Base-by-base conservation (phyloP, 495 filamentous ascomycete genomes). In the Aspergillus conjunctus region DNA sequence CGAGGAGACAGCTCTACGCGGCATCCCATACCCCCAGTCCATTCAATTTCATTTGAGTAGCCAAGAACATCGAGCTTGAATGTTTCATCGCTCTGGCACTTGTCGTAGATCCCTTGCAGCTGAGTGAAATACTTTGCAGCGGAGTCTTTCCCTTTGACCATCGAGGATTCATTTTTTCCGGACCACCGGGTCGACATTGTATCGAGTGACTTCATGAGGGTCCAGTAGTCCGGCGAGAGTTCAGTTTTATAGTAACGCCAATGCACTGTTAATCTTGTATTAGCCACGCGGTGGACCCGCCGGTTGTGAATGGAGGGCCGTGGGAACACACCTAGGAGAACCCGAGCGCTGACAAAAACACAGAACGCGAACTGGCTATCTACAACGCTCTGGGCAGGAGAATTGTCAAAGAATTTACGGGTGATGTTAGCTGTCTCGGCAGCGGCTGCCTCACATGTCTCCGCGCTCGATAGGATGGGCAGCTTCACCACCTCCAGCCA, bases 291-390 rank as follows among this genome's bases (percentile, higher is more conserved):
- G 37, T 9, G n/a, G n/a, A n/a, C n/a, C n/a, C n/a, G n/a, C n/a
- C n/a, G n/a, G n/a, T n/a, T n/a, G n/a, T n/a, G n/a, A n/a, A n/a
- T n/a, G n/a, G 12, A 12, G 33, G 33, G 33, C 12, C 6, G 17
- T 2, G 43, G n/a, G 17, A n/a, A 18, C 43, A 15, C 11, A 46
- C 43, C 43, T 17, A 46, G 17, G 18, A 46, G 43, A 46, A 46
- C 43, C 14, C 43, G 43, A 1, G 43, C 43, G 43, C 43, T 46
- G 43, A 46, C 43, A 1, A 46, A 46, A 8, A 58, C 56, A 10
- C 56, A 58, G 14, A 58, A 58, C 4, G 45, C 33, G 18, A 58
- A 58, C 32, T 51, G 56, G 56, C 45, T 58, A 30, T 43, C 46
- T 4, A 58, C 45, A 2, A 50, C 21, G 8, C 45, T 22, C 9